Evolutionary conservation across 306 rosid species (phyloP), one percentile per base, ranked within the genome.

Genomic region (Comarum palustre): DNA sequence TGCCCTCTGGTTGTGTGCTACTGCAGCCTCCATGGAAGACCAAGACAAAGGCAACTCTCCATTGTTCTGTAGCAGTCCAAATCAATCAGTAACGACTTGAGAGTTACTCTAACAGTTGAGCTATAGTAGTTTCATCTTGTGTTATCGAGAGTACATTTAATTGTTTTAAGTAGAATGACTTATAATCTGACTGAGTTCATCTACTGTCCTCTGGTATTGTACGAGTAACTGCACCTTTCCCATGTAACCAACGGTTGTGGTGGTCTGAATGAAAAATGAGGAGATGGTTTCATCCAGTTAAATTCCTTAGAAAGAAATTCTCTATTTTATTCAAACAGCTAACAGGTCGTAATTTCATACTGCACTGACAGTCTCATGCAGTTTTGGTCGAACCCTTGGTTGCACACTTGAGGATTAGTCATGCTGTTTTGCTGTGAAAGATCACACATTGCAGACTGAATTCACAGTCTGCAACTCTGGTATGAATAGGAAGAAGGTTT

Each of bases 241-340:
- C 45, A 72, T 78, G 94, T 88, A 50, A 78, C 5, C 38, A 92
- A 90, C 50, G 89, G 90, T 17, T 92, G 90, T 55, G 86, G 87
- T 47, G 89, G 85, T 76, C 75, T 84, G 82, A 80, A n/a, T 25
- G n/a, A 47, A 42, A 42, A 42, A 2, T 42, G n/a, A 42, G 46
- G 10, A 42, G 15, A 42, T 42, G 46, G 46, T 41, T 42, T 42
- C 11, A 8, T n/a, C n/a, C n/a, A n/a, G n/a, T n/a, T n/a, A 11
- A 42, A 6, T n/a, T n/a, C n/a, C n/a, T n/a, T n/a, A n/a, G n/a
- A n/a, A n/a, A n/a, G n/a, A n/a, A n/a, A n/a, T n/a, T n/a, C n/a
- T n/a, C n/a, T n/a, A n/a, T n/a, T n/a, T n/a, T n/a, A n/a, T n/a
- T n/a, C n/a, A n/a, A n/a, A n/a, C n/a, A 50, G 10, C n/a, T 16